Evolutionary conservation across 108 stramenopile species (phyloP).

Genomic region (Conticribra weissflogii): DNA sequence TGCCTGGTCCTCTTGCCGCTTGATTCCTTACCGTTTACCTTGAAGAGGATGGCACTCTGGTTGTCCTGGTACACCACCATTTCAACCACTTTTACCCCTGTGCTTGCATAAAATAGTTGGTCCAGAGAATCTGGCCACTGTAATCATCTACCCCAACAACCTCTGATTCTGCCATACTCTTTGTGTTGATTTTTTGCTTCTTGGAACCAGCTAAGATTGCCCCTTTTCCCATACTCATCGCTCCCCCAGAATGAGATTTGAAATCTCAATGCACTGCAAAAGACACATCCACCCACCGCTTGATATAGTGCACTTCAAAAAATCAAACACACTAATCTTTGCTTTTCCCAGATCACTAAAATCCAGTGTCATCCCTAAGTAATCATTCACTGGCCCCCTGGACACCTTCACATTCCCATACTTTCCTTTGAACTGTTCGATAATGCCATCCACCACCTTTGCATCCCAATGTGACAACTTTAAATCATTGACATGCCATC

Average conservation of each 20-base stretch:
- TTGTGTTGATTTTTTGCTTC: background rate
- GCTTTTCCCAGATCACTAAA: background rate
- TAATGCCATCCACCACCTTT: background rate
- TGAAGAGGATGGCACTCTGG: background rate
- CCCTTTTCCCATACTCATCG: constrained; percentile 20
- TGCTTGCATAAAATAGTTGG: background rate
- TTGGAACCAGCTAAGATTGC: background rate
- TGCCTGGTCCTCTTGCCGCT: background rate
- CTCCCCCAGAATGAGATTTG: constrained; percentile 32
- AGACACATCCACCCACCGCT: constrained; percentile 40
- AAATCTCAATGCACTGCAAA: constrained; percentile 39
- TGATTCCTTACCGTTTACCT: background rate
- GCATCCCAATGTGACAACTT: background rate
- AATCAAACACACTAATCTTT: background rate
- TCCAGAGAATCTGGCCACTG: background rate
- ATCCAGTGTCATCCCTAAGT: background rate
- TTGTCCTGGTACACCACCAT: background rate
- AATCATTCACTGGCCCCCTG: background rate
- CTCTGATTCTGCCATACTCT: background rate
- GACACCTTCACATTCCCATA: background rate
- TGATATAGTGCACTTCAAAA: background rate
- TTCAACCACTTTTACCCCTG: background rate
- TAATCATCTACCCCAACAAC: background rate
- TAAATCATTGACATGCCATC: background rate
- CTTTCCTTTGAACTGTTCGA: background rate